A percentile compares a stretch with the other conserved stretches of the same genome.
Conservation (phyloP, 257 asterid species). For the Vinca minor region DNA sequence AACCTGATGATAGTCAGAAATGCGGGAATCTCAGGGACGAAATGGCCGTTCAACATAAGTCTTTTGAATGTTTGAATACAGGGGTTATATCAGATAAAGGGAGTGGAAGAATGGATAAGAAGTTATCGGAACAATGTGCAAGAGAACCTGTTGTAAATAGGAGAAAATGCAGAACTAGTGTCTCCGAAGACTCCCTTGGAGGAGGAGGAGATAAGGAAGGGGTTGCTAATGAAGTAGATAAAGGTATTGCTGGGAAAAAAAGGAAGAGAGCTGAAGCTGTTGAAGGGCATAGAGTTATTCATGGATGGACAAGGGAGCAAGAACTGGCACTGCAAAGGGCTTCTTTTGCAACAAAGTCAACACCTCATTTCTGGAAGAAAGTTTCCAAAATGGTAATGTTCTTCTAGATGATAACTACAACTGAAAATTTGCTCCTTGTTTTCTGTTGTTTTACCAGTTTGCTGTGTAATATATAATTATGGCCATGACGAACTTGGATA, state of each 20-base stretch:
- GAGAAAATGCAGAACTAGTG: conserved; percentile 7
- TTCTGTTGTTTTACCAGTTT: not conserved
- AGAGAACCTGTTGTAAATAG: conserved; percentile 7
- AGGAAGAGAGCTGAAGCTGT: conserved; percentile 37
- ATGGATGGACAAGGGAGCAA: conserved; percentile 77
- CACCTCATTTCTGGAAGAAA: conserved; percentile 89
- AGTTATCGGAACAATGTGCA: conserved; percentile 3
- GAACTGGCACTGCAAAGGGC: conserved; percentile 58
- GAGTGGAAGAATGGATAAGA: conserved; percentile 9
- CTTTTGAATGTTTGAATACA: not conserved
- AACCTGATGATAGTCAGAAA: not conserved
- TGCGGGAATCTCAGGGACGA: no score
- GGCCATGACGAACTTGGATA: no score
- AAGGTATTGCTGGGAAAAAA: conserved; percentile 30
- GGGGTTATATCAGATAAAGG: conserved; percentile 6
- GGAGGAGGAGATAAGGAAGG: conserved; percentile 14
- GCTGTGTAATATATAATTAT: no score
- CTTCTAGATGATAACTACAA: no score
- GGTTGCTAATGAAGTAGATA: conserved; percentile 15
- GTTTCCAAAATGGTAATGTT: conserved; percentile 70
- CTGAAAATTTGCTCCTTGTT: no score
- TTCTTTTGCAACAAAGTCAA: conserved; percentile 68
- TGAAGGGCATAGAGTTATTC: conserved; percentile 26
- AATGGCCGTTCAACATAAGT: not conserved
- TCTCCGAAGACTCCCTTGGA: not conserved